phyloP scores from a whole-genome alignment of 257 asterid species.

The Parsonsia alboflavescens region DNA sequence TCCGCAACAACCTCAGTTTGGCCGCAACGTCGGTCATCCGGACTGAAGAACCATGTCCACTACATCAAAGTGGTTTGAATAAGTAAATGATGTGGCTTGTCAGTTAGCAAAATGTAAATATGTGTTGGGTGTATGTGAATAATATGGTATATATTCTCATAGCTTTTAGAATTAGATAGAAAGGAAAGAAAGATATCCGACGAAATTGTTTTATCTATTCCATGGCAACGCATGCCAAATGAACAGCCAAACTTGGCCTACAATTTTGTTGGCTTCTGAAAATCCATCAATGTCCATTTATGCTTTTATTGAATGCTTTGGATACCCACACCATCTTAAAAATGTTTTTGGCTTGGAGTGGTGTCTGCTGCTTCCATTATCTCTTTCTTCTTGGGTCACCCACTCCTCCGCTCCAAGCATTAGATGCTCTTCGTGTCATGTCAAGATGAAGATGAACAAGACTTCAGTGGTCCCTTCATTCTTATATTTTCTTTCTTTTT shows the following conservation, averaged over 20 bases:
- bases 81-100: neutral
- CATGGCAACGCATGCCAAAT: conserved; percentile 23
- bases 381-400: conserved; percentile 3
- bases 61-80: too few species aligned
- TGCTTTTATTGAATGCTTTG: conserved; percentile 13
- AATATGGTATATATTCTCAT: too few species aligned
- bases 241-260: conserved; percentile 20
- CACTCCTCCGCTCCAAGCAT: neutral
- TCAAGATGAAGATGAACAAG: neutral
- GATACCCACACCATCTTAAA: conserved; percentile 8
- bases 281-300: neutral
- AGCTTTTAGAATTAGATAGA: too few species aligned
- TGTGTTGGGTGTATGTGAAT: too few species aligned
- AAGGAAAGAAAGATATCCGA: conserved; percentile 2
- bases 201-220: neutral
- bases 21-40: too few species aligned
- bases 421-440: conserved; percentile 13
- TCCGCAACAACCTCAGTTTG: too few species aligned
- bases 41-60: too few species aligned
- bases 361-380: neutral
- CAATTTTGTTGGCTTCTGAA: conserved; percentile 13
- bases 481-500: neutral
- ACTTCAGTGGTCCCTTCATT: conserved; percentile 13
- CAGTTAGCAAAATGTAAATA: too few species aligned
- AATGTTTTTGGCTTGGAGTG: conserved; percentile 4